Percentiles rank a stretch among this genome's conserved stretches.
phyloP scores from a whole-genome alignment of 2,329 filamentous ascomycete genomes.

The Aotearoamyces nothofagi region DNA sequence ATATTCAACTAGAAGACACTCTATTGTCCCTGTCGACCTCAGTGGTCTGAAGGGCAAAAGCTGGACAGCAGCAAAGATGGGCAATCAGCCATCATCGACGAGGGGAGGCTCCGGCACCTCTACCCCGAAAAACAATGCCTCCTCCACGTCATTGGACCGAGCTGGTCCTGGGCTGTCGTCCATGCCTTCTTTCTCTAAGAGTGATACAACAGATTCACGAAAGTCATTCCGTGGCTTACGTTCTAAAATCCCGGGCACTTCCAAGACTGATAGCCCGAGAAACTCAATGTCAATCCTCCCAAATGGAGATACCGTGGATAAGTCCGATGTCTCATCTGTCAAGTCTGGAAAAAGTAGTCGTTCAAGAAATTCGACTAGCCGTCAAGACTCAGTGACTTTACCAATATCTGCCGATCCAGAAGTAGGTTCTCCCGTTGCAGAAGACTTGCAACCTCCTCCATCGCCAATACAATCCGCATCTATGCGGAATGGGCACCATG shows the following conservation, averaged over 20 bases:
- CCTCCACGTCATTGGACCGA: conserved; percentile 16
- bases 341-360: conserved; percentile 51
- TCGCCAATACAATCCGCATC: conserved; percentile 72
- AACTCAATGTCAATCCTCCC: conserved; percentile 47
- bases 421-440: conserved; percentile 26
- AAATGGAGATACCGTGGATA: conserved; percentile 47
- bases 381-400: conserved; percentile 23
- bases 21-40: too few species aligned
- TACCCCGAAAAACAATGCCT: conserved; percentile 15
- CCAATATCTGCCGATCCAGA: conserved; percentile 17
- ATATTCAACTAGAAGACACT: too few species aligned
- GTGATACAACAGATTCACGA: conserved; percentile 84
- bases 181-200: conserved; percentile 82
- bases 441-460: conserved; percentile 52
- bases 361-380: conserved; percentile 30
- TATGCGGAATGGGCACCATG: conserved; percentile 57
- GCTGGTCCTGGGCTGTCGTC: conserved; percentile 42
- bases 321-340: conserved; percentile 60
- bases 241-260: conserved; percentile 70
- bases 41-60: too few species aligned
- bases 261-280: conserved; percentile 64
- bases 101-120: conserved; percentile 15
- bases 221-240: conserved; percentile 74
- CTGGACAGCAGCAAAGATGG: conserved; percentile 45
- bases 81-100: conserved; percentile 63